These are phyloP conservation scores for Coelastrella sp. DNA, from an alignment of 139 green algal genomes.

Conservation along the genomic window DNA sequence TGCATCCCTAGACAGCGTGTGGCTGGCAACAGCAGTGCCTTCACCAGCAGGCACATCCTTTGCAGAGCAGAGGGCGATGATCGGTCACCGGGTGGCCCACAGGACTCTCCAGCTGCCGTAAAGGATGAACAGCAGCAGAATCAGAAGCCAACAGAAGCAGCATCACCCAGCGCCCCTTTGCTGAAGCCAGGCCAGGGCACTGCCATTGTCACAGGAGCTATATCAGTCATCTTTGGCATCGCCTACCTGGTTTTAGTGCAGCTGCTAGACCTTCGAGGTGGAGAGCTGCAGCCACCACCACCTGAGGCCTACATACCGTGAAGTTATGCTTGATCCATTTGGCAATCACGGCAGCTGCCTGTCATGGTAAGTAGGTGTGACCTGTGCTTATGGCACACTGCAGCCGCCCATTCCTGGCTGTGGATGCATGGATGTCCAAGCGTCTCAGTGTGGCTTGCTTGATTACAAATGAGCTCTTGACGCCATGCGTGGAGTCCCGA, in stretches of 20 bases:
- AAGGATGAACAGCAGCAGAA: constrained; percentile 8
- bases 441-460: too few species aligned
- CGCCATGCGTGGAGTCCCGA: too few species aligned
- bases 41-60: constrained; percentile 9
- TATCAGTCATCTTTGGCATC: constrained; percentile 74
- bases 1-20: background rate
- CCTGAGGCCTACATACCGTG: constrained; percentile 71
- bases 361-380: too few species aligned
- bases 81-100: too few species aligned
- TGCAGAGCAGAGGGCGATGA: constrained; percentile 17
- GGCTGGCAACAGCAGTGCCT: background rate
- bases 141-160: background rate
- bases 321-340: background rate
- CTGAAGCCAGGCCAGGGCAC: constrained; percentile 68
- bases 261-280: constrained; percentile 67
- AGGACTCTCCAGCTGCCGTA: background rate
- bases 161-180: constrained; percentile 36
- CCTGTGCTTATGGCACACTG: too few species aligned
- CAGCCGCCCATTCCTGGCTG: too few species aligned
- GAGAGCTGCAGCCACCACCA: constrained; percentile 72
- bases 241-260: constrained; percentile 73
- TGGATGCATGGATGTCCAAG: too few species aligned
- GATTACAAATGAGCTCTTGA: too few species aligned
- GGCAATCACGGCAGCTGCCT: too few species aligned
- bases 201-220: constrained; percentile 74